Percentiles rank a stretch among this genome's conserved stretches.
These are phyloP conservation scores for Strobilomyces confusus DNA, from an alignment of 768 basidiomycete species.

Conservation along the genomic window DNA sequence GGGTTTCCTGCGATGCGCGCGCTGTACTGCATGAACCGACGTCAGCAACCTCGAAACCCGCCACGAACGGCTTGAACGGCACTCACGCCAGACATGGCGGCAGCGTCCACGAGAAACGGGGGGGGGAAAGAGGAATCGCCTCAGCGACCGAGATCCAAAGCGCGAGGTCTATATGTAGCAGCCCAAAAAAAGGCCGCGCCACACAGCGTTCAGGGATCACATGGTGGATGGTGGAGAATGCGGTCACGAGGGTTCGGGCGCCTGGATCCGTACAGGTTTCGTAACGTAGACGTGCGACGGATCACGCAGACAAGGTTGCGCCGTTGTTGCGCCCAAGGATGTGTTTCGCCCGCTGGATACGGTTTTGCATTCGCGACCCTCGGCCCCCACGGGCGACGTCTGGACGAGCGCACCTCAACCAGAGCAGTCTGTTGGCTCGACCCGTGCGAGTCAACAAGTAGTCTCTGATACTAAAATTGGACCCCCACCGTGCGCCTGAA, in stretches of 20 bases:
- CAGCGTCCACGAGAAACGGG: neutral
- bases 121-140: neutral
- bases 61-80: neutral
- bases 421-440: no score
- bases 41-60: neutral
- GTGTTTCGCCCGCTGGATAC: neutral
- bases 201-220: constrained; percentile 5
- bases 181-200: neutral
- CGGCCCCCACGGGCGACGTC: neutral
- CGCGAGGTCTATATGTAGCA: constrained; percentile 13
- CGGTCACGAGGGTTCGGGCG: neutral
- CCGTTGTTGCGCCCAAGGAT: neutral
- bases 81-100: constrained; percentile 28
- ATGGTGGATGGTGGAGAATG: neutral
- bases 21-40: constrained; percentile 39
- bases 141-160: neutral
- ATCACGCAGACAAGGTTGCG: neutral
- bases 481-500: no score
- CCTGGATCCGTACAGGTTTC: constrained; percentile 1
- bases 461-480: neutral
- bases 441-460: no score
- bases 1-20: constrained; percentile 56
- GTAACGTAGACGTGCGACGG: neutral
- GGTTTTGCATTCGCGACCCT: neutral
- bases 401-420: neutral